These are phyloP conservation scores for Termitomyces sp. DNA, from an alignment of 768 basidiomycete genomes.

Conservation along the genomic window DNA sequence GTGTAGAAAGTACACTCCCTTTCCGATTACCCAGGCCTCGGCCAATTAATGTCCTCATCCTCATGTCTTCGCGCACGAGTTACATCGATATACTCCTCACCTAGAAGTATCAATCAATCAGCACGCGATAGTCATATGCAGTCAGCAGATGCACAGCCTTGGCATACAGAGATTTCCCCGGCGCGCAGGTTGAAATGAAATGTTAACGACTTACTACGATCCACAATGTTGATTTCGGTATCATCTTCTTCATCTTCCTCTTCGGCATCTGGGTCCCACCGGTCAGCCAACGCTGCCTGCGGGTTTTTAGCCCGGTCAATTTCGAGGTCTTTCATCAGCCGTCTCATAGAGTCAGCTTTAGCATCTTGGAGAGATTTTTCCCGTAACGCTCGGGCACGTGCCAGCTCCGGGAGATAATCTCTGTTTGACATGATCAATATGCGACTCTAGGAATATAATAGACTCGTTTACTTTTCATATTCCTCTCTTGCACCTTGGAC, in stretches of 20 bases:
- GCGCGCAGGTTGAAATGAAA: not conserved
- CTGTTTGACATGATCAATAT: slow-evolving; percentile 34
- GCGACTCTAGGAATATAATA: not conserved
- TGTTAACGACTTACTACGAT: slow-evolving; percentile 54
- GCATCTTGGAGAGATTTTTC: slow-evolving; percentile 61
- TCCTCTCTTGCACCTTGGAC: slow-evolving; percentile 86
- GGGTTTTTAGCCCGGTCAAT: slow-evolving; percentile 72
- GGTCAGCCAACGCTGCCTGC: slow-evolving; percentile 48
- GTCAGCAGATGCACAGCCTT: slow-evolving; percentile 10
- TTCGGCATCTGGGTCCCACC: slow-evolving; percentile 60
- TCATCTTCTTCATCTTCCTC: slow-evolving; percentile 55
- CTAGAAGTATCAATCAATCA: slow-evolving; percentile 31
- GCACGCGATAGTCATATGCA: not conserved
- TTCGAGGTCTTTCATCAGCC: slow-evolving; percentile 76
- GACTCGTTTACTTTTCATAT: slow-evolving; percentile 72
- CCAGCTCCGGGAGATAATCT: slow-evolving; percentile 89
- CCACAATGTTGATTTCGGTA: slow-evolving; percentile 57
- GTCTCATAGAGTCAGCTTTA: slow-evolving; percentile 74
- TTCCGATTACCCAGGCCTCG: slow-evolving; percentile 50
- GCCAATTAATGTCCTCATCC: slow-evolving; percentile 66
- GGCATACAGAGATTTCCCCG: not conserved
- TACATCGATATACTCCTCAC: slow-evolving; percentile 75
- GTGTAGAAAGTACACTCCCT: slow-evolving; percentile 4
- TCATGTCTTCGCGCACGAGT: slow-evolving; percentile 54
- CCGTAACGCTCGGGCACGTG: slow-evolving; percentile 60